Percentiles rank a stretch among this genome's conserved stretches.
These are phyloP conservation scores for Persicaria tinctoria DNA, from an alignment of 148 eudicot species.

Conservation along the genomic window DNA sequence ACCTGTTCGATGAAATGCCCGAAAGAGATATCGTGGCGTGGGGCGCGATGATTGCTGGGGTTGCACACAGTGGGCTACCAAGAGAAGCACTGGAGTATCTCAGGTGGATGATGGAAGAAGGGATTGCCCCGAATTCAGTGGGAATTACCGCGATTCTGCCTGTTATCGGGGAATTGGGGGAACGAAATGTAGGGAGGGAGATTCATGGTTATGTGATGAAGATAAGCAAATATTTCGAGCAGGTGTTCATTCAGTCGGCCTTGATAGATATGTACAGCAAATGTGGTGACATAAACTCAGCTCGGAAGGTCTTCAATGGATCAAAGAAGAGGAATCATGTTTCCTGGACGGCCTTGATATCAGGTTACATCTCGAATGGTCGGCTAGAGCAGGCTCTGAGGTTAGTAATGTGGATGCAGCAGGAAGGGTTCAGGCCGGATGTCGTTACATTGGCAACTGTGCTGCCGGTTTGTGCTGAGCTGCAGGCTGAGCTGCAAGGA, in stretches of 20 bases:
- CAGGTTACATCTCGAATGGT: slow-evolving; percentile 69
- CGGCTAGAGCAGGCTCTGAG: slow-evolving; percentile 75
- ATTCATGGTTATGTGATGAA: slow-evolving; percentile 75
- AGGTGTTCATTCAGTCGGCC: slow-evolving; percentile 60
- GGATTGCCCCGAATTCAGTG: slow-evolving; percentile 56
- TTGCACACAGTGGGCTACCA: slow-evolving; percentile 59
- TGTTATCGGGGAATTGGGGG: slow-evolving; percentile 53
- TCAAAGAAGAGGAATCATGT: slow-evolving; percentile 57
- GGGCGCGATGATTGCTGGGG: slow-evolving; percentile 89
- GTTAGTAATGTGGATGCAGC: slow-evolving; percentile 85
- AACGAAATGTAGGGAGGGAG: slow-evolving; percentile 51
- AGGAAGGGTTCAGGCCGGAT: slow-evolving; percentile 91
- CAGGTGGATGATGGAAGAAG: slow-evolving; percentile 60
- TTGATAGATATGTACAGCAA: slow-evolving; percentile 94
- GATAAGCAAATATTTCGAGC: slow-evolving; percentile 48
- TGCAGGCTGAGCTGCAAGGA: slow-evolving; percentile 62
- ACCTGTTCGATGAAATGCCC: slow-evolving; percentile 54
- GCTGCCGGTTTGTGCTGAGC: slow-evolving; percentile 61
- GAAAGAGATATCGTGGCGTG: slow-evolving; percentile 76
- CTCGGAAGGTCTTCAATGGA: slow-evolving; percentile 57
- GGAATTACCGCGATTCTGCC: slow-evolving; percentile 66
- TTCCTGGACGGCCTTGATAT: slow-evolving; percentile 84
- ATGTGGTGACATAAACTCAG: slow-evolving; percentile 68
- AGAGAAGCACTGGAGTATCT: slow-evolving; percentile 47
- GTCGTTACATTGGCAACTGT: slow-evolving; percentile 71